Evolutionary conservation across 352 stramenopile genomes (phyloP).

Genomic region (Globisporangium irregulare): DNA sequence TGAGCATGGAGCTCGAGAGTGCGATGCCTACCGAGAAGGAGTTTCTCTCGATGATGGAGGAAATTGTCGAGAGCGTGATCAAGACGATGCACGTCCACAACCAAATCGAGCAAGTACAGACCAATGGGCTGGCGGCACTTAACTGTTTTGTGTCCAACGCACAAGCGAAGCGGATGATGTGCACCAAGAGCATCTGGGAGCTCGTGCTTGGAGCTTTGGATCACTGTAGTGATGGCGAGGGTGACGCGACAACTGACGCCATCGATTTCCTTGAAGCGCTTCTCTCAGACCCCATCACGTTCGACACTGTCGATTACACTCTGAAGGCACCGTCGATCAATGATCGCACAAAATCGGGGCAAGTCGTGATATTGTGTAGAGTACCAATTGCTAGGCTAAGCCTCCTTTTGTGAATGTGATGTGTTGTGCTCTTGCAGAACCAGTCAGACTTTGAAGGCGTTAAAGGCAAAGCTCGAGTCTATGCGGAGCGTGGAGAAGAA

Average conservation of each 20-base stretch:
- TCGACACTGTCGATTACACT: constrained; percentile 11
- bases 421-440: not conserved
- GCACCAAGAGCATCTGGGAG: constrained; percentile 26
- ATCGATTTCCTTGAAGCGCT: constrained; percentile 40
- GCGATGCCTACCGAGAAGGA: constrained; percentile 10
- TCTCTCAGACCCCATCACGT: constrained; percentile 25
- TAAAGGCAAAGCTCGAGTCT: constrained; percentile 6
- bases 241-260: constrained; percentile 28
- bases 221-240: constrained; percentile 8
- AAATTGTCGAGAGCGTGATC: constrained; percentile 27
- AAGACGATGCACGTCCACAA: constrained; percentile 32
- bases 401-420: not conserved
- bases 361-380: not conserved
- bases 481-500: not conserved
- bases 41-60: constrained; percentile 11
- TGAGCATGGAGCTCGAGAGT: constrained; percentile 46
- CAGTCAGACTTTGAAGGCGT: constrained; percentile 10
- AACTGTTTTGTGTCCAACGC: constrained; percentile 31
- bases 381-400: not conserved
- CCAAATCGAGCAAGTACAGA: constrained; percentile 43
- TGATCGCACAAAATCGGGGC: constrained; percentile 13
- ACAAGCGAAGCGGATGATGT: constrained; percentile 25
- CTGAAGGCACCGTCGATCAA: constrained; percentile 9
- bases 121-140: constrained; percentile 49
- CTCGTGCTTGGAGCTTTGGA: constrained; percentile 28